phyloP scores from a whole-genome alignment of 352 stramenopile species.

The Aphanomyces euteiches region DNA sequence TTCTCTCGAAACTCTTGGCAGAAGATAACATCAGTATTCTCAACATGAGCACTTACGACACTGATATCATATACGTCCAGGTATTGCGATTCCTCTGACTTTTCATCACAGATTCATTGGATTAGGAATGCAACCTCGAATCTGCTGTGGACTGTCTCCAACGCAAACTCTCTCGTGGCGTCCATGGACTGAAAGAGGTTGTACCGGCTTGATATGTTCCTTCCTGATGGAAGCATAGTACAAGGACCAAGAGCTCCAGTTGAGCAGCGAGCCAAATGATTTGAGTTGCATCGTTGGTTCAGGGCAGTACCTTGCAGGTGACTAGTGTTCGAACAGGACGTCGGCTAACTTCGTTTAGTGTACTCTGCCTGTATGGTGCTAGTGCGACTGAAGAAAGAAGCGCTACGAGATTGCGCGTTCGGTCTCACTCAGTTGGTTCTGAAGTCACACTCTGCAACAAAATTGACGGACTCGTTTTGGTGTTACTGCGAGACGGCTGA shows the following conservation, averaged over 20 bases:
- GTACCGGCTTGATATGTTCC: slow-evolving; percentile 18
- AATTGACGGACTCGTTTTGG: slow-evolving; percentile 58
- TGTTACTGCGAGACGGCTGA: slow-evolving; percentile 82
- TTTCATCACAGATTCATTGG: neutral
- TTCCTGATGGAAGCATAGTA: slow-evolving; percentile 33
- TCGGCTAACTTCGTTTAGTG: slow-evolving; percentile 41
- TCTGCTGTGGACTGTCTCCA: slow-evolving; percentile 69
- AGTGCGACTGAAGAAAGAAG: slow-evolving; percentile 70
- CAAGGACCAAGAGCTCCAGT: slow-evolving; percentile 51
- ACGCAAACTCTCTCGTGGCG: slow-evolving; percentile 66
- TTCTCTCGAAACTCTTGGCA: slow-evolving; percentile 76
- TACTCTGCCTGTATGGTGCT: slow-evolving; percentile 74
- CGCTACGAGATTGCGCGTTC: slow-evolving; percentile 64
- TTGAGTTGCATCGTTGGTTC: slow-evolving; percentile 47
- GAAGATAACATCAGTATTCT: slow-evolving; percentile 85
- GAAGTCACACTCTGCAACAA: slow-evolving; percentile 38
- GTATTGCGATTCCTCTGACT: slow-evolving; percentile 21
- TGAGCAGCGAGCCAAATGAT: slow-evolving; percentile 11
- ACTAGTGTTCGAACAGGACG: neutral
- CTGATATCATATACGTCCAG: slow-evolving; percentile 85
- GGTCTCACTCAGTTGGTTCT: slow-evolving; percentile 77
- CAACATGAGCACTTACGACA: slow-evolving; percentile 89
- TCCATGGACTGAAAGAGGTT: slow-evolving; percentile 76
- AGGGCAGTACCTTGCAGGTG: slow-evolving; percentile 73
- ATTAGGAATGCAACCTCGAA: slow-evolving; percentile 53